A percentile compares a stretch with the other conserved stretches of the same genome.
phyloP scores from a whole-genome alignment of 73 alveolate genomes.

The Tetrahymena elliotti region DNA sequence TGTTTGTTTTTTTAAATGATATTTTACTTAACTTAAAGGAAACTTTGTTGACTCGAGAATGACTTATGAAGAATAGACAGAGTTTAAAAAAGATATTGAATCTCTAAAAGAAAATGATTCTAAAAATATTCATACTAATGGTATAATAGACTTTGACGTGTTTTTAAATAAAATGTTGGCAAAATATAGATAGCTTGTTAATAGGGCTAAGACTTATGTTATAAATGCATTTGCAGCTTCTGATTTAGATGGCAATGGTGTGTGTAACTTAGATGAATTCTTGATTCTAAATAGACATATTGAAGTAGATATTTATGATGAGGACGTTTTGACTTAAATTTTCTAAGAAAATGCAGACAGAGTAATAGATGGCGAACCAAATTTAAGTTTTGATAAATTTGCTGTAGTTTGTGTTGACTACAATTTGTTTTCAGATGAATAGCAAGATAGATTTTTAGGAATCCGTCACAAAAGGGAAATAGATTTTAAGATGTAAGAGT shows the following conservation, averaged over 20 bases:
- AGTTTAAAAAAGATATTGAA: slow-evolving; percentile 32
- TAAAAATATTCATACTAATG: not conserved
- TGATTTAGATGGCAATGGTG: slow-evolving; percentile 41
- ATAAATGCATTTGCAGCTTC: slow-evolving; percentile 48
- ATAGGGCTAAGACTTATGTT: slow-evolving; percentile 35
- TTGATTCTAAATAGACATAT: slow-evolving; percentile 27
- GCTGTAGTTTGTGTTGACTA: slow-evolving; percentile 43
- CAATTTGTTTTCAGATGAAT: slow-evolving; percentile 34
- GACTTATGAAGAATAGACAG: slow-evolving; percentile 35
- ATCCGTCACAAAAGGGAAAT: not conserved
- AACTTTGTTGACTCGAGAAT: slow-evolving; percentile 41
- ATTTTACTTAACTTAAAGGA: no score
- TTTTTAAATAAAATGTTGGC: slow-evolving; percentile 36
- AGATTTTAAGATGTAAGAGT: not conserved
- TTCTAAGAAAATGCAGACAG: slow-evolving; percentile 32
- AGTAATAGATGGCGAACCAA: slow-evolving; percentile 14
- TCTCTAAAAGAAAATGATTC: slow-evolving; percentile 24
- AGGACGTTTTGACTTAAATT: slow-evolving; percentile 22
- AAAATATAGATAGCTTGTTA: slow-evolving; percentile 20
- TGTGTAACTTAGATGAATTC: slow-evolving; percentile 44
- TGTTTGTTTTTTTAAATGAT: no score
- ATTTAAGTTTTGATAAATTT: slow-evolving; percentile 29
- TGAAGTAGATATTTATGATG: slow-evolving; percentile 23
- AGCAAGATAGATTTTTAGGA: slow-evolving; percentile 11
- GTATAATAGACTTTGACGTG: slow-evolving; percentile 22